Conservation (phyloP, 2,329 filamentous ascomycete genomes). For the Cordyceps militaris region DNA sequence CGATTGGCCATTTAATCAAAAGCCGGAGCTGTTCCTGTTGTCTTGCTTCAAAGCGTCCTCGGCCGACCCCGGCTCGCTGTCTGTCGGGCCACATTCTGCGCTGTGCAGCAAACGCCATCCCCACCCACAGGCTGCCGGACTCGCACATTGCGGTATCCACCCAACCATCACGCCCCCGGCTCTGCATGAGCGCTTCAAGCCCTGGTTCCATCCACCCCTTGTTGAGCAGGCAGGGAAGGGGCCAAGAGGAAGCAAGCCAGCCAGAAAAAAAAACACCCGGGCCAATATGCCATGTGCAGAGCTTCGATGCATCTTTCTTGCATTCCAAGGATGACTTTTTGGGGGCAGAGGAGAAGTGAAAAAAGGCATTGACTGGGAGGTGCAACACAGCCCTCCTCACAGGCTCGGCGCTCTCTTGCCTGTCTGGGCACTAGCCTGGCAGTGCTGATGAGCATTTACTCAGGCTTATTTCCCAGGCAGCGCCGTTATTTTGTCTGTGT, state of each 20-base stretch:
- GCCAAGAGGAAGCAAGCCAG: conserved; percentile 5
- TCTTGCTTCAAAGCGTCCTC: conserved; percentile 43
- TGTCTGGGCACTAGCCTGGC: conserved; percentile 9
- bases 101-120: conserved; percentile 12
- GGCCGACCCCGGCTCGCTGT: conserved; percentile 29
- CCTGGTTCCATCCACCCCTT: background rate
- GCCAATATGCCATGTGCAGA: conserved; percentile 1
- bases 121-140: conserved; percentile 13
- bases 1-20: conserved; percentile 49
- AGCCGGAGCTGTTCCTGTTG: conserved; percentile 38
- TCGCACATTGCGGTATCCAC: conserved; percentile 8
- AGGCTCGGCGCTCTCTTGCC: conserved; percentile 16
- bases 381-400: background rate
- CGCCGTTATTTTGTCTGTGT: conserved; percentile 7
- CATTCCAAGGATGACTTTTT: background rate
- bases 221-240: background rate
- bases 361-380: background rate
- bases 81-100: conserved; percentile 1
- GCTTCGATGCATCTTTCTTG: background rate
- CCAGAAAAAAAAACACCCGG: conserved; percentile 12
- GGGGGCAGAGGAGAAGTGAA: background rate
- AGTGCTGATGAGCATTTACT: conserved; percentile 10
- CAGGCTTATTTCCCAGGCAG: conserved; percentile 7
- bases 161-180: background rate
- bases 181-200: conserved; percentile 8